These are phyloP conservation scores for Cucurbita maxima DNA, from an alignment of 306 rosid species.

Conservation along the genomic window DNA sequence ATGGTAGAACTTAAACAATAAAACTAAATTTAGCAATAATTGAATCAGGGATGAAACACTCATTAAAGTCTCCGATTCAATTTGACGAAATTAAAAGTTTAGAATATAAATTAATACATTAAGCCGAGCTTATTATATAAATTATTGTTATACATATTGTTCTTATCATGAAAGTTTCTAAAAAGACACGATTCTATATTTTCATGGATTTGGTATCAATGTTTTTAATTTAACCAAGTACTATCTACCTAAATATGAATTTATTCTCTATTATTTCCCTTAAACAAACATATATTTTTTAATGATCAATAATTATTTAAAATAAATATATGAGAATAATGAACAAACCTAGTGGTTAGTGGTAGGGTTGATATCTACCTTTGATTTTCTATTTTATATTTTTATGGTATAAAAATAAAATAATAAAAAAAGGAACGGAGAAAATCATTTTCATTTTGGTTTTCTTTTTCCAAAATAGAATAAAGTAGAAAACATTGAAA, in stretches of 20 bases:
- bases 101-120: too few species aligned
- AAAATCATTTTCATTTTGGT: not conserved
- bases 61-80: too few species aligned
- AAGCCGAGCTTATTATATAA: not conserved
- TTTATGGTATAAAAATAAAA: not conserved
- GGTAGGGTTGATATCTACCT: slow-evolving; percentile 1
- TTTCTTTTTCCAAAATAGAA: not conserved
- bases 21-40: too few species aligned
- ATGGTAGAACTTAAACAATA: too few species aligned
- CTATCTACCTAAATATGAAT: not conserved
- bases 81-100: too few species aligned
- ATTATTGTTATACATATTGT: too few species aligned
- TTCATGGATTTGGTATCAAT: not conserved
- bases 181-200: not conserved
- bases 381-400: not conserved
- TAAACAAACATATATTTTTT: not conserved
- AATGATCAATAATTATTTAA: not conserved
- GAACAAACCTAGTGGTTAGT: not conserved
- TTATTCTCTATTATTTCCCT: not conserved
- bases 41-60: too few species aligned
- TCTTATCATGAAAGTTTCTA: not conserved
- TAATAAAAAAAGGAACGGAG: not conserved
- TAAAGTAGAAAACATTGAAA: not conserved
- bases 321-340: not conserved
- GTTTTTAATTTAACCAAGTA: not conserved